Conservation (phyloP, 371 early-diverging fungal genomes). For the Circinella umbellata region DNA sequence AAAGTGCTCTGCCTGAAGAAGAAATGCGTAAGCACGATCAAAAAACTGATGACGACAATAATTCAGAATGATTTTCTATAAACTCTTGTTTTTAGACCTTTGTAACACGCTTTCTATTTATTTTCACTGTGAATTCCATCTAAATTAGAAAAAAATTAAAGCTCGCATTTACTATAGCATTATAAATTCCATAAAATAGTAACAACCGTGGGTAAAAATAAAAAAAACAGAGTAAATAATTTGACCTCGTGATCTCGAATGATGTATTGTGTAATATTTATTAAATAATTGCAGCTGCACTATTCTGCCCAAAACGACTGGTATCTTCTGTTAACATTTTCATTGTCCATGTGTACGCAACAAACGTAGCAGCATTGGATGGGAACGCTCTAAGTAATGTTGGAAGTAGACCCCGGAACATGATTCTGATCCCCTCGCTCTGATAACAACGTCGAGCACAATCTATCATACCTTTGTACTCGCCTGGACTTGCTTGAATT, state of each 20-base stretch:
- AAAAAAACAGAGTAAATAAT: neutral
- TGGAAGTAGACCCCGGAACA: conserved; percentile 77
- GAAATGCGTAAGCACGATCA: conserved; percentile 19
- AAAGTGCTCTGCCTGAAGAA: conserved; percentile 28
- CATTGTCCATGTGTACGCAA: conserved; percentile 66
- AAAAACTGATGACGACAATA: neutral
- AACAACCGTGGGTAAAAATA: neutral
- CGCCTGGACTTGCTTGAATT: conserved; percentile 66
- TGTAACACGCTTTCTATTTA: no score
- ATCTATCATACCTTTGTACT: conserved; percentile 60
- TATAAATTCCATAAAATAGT: no score
- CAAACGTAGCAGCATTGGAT: conserved; percentile 85
- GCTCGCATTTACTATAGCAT: neutral
- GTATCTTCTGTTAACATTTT: conserved; percentile 20
- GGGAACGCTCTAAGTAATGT: conserved; percentile 84
- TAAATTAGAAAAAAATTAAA: neutral
- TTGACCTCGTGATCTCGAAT: neutral
- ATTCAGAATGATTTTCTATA: neutral
- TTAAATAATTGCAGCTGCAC: conserved; percentile 5
- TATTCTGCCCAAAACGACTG: neutral
- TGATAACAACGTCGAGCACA: conserved; percentile 56
- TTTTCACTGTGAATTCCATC: no score
- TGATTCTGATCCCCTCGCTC: conserved; percentile 66
- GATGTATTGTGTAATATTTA: neutral
- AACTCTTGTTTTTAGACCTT: neutral